Percentiles rank a stretch among this genome's conserved stretches.
Conservation (phyloP, 345 rosid genomes). For the Pugionium dolabratum region DNA sequence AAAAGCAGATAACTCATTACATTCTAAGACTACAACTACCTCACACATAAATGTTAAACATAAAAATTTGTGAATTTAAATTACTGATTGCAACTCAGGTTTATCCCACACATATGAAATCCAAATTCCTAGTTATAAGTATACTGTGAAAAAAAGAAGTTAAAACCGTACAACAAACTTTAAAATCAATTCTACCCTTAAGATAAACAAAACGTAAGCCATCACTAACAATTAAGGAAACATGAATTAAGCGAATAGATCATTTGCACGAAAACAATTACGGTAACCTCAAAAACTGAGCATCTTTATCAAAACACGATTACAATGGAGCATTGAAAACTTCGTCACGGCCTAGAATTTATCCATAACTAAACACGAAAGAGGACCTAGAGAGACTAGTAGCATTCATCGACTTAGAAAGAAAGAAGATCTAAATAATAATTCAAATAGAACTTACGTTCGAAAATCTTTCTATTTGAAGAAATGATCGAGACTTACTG, state of each 20-base stretch:
- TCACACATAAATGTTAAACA: too few species aligned
- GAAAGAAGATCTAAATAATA: conserved; percentile 1
- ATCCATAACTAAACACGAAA: not conserved
- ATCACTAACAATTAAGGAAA: not conserved
- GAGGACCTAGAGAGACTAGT: conserved; percentile 14
- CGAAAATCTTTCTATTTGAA: not conserved
- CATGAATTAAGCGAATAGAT: not conserved
- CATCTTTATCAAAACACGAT: not conserved
- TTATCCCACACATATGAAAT: too few species aligned
- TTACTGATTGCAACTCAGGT: not conserved
- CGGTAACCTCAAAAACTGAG: not conserved
- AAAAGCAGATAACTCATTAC: too few species aligned
- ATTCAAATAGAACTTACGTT: not conserved
- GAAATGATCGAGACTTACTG: conserved; percentile 24
- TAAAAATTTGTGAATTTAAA: too few species aligned
- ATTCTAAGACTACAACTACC: too few species aligned
- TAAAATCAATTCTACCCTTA: not conserved
- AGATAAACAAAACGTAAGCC: not conserved
- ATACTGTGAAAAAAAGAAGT: too few species aligned
- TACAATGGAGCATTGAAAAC: not conserved
- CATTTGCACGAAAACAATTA: not conserved
- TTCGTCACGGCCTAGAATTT: not conserved
- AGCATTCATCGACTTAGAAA: not conserved
- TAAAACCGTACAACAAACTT: not conserved
- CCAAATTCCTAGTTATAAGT: too few species aligned